phyloP scores from a whole-genome alignment of 2,329 filamentous ascomycete genomes.

The Fusarium domesticum region DNA sequence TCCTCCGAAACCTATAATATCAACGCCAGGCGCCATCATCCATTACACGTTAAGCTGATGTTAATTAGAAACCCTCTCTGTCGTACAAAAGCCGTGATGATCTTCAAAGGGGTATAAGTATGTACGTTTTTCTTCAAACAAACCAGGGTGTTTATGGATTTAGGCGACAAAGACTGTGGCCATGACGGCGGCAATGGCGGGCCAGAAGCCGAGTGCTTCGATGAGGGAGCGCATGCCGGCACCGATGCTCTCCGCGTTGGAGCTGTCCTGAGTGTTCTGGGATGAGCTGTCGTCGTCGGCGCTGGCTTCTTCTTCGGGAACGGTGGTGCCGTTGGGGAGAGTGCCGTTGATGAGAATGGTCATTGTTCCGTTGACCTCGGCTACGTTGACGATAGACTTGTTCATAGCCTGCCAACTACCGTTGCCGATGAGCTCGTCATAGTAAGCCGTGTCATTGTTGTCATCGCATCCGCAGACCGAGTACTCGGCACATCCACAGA shows the following conservation, averaged over 20 bases:
- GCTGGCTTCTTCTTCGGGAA: conserved; percentile 35
- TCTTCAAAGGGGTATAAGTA: conserved; percentile 16
- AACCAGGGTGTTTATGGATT: conserved; percentile 2
- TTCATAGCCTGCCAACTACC: conserved; percentile 60
- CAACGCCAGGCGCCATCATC: background rate
- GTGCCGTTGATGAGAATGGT: conserved; percentile 75
- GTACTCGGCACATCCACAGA: conserved; percentile 51
- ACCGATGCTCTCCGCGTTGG: conserved; percentile 30
- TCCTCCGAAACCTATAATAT: background rate
- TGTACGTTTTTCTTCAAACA: conserved; percentile 7
- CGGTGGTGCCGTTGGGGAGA: conserved; percentile 67
- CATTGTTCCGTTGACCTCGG: conserved; percentile 56
- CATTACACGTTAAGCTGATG: background rate
- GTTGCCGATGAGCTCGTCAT: conserved; percentile 62
- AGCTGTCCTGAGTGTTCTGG: too few relatives aligned
- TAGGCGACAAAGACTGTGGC: conserved; percentile 45
- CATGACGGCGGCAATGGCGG: conserved; percentile 42
- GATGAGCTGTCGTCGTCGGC: conserved; percentile 13
- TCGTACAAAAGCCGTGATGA: conserved; percentile 7
- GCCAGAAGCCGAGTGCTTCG: conserved; percentile 49
- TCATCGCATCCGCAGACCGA: conserved; percentile 65
- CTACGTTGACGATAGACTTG: conserved; percentile 59
- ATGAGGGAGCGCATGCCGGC: conserved; percentile 33
- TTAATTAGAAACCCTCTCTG: background rate
- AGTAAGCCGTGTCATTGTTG: conserved; percentile 56